Conservation (phyloP, 2,329 filamentous ascomycete genomes). For the Ophioceras dolichostomum region DNA sequence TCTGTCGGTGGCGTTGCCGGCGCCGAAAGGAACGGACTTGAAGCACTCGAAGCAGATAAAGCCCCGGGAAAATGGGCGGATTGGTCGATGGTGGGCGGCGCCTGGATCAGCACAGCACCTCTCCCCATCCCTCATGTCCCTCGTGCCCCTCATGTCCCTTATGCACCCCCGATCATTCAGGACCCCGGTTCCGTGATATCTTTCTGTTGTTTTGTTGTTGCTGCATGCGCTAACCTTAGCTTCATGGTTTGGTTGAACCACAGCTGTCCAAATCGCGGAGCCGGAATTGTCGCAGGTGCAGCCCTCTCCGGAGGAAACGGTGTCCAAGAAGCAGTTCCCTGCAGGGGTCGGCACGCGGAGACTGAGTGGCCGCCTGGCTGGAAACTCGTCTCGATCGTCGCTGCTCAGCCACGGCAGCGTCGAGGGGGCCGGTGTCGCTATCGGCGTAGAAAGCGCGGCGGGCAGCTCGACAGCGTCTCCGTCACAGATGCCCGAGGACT, state of each 20-base stretch:
- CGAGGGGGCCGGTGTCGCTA: no score
- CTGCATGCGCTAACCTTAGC: not conserved
- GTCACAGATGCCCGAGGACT: conserved; percentile 15
- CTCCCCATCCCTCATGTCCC: no score
- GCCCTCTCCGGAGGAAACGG: conserved; percentile 19
- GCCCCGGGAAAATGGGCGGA: no score
- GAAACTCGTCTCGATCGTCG: conserved; percentile 31
- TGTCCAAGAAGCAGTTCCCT: conserved; percentile 29
- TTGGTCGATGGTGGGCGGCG: no score
- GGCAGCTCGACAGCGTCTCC: conserved; percentile 12
- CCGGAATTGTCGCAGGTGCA: conserved; percentile 14
- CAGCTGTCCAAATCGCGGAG: conserved; percentile 48
- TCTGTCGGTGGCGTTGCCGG: no score
- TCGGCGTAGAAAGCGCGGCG: conserved; percentile 11
- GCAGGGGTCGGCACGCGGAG: conserved; percentile 28
- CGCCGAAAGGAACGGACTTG: no score
- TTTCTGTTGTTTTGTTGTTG: no score
- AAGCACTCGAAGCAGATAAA: no score
- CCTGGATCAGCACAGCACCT: no score
- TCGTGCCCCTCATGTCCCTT: no score
- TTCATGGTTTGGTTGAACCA: no score
- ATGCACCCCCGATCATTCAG: not conserved
- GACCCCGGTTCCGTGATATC: not conserved
- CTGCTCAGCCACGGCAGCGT: conserved; percentile 23
- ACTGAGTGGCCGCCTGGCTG: conserved; percentile 27